Conservation (phyloP, 2,329 filamentous ascomycete species). For the Aspergillus neoniger region DNA sequence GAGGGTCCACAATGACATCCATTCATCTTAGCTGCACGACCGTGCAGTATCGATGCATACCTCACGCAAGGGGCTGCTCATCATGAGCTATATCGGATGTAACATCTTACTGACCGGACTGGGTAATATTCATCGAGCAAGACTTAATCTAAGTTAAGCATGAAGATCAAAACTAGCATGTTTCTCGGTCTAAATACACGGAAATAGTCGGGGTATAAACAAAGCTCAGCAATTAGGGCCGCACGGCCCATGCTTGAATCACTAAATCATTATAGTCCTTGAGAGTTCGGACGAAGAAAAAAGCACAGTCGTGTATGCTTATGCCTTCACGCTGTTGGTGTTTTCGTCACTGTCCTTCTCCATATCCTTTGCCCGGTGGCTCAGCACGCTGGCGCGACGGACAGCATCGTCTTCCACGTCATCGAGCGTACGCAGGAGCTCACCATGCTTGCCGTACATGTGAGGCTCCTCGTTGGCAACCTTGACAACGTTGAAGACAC, state of each 20-base stretch:
- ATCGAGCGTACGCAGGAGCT: constrained; percentile 57
- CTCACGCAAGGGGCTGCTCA: no score
- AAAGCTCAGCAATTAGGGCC: background rate
- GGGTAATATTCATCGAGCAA: no score
- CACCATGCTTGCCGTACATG: constrained; percentile 60
- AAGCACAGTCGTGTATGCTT: background rate
- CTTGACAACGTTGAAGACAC: constrained; percentile 52
- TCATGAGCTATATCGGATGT: no score
- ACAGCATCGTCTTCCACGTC: constrained; percentile 45
- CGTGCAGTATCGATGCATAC: no score
- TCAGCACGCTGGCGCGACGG: constrained; percentile 34
- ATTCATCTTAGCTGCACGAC: no score
- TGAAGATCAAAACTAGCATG: background rate
- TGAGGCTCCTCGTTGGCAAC: constrained; percentile 55
- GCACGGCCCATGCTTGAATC: background rate
- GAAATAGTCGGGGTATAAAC: background rate
- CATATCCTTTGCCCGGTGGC: constrained; percentile 20
- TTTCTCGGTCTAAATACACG: background rate
- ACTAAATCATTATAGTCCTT: background rate
- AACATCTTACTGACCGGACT: no score
- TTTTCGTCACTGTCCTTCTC: constrained; percentile 21
- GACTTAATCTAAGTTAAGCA: background rate
- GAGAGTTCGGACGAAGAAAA: background rate
- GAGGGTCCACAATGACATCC: no score
- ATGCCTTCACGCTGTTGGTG: constrained; percentile 19